Evolutionary conservation across 179 eudicot genomes (phyloP).

Genomic region (Heliamphora pulchella): DNA sequence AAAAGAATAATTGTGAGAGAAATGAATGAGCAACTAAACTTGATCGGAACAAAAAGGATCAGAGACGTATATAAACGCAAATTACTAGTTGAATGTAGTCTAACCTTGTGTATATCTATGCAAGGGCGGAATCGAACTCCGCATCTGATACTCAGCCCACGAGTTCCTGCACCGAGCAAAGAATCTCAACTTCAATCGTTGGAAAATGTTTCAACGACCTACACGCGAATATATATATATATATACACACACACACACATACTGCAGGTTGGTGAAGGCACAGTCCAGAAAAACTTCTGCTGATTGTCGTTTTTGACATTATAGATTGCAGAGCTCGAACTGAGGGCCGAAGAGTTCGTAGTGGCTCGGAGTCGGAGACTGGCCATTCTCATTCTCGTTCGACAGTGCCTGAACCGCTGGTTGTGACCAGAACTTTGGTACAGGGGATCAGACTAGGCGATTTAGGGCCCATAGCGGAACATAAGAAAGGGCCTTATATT

Average conservation of each 20-base stretch:
- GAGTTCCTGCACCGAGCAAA: constrained; percentile 23
- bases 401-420: neutral
- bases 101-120: constrained; percentile 85
- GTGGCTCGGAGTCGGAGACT: neutral
- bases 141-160: constrained; percentile 34
- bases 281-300: neutral
- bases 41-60: neutral
- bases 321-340: constrained; percentile 2
- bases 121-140: constrained; percentile 83
- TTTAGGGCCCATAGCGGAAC: too few species aligned
- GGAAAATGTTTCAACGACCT: neutral
- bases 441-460: too few species aligned
- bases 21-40: neutral
- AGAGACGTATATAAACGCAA: neutral
- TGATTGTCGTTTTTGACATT: neutral
- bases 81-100: neutral
- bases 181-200: neutral
- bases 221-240: neutral
- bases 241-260: constrained; percentile 4
- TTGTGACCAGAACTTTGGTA: neutral
- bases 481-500: neutral
- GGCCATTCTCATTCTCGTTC: constrained; percentile 10
- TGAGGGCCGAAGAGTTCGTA: neutral
- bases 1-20: too few species aligned
- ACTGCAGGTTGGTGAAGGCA: constrained; percentile 5